phyloP scores from a whole-genome alignment of 805 yeast species.

The Zygoascus biomembranicola region DNA sequence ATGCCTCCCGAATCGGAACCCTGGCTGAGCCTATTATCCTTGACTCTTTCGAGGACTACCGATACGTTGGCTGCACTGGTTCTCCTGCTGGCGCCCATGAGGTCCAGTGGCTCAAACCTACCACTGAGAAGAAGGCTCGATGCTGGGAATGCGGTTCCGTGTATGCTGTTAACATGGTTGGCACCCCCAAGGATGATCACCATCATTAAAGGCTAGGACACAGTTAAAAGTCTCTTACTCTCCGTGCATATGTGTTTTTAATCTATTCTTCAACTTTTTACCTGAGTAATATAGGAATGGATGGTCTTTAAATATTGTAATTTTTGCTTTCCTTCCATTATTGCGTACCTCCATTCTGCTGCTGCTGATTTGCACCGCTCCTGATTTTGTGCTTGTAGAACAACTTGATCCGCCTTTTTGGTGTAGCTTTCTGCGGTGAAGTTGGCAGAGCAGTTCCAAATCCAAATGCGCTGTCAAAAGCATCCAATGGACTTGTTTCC shows the following conservation, averaged over 20 bases:
- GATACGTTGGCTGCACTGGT: constrained; percentile 97
- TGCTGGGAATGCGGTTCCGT: constrained; percentile 99
- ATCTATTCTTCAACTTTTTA: not conserved
- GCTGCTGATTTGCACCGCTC: not conserved
- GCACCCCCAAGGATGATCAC: constrained; percentile 52
- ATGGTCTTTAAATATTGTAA: not conserved
- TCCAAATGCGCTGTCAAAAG: not conserved
- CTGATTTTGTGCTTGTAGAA: not conserved
- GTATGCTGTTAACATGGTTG: constrained; percentile 79
- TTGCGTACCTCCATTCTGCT: too few relatives aligned
- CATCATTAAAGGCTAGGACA: constrained; percentile 32
- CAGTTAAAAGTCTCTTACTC: not conserved
- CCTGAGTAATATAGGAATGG: not conserved
- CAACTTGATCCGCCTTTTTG: not conserved
- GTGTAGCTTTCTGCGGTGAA: not conserved
- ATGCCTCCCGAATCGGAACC: constrained; percentile 84
- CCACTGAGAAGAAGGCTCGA: constrained; percentile 75
- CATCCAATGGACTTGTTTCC: not conserved
- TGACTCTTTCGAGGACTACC: constrained; percentile 84
- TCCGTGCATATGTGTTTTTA: not conserved
- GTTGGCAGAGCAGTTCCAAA: not conserved
- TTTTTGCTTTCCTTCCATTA: too few relatives aligned
- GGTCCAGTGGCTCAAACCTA: constrained; percentile 87
- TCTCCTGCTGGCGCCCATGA: constrained; percentile 89
- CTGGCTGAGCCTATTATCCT: constrained; percentile 80